phyloP scores from a whole-genome alignment of 2,329 filamentous ascomycete genomes.

The Colletotrichum limetticola region DNA sequence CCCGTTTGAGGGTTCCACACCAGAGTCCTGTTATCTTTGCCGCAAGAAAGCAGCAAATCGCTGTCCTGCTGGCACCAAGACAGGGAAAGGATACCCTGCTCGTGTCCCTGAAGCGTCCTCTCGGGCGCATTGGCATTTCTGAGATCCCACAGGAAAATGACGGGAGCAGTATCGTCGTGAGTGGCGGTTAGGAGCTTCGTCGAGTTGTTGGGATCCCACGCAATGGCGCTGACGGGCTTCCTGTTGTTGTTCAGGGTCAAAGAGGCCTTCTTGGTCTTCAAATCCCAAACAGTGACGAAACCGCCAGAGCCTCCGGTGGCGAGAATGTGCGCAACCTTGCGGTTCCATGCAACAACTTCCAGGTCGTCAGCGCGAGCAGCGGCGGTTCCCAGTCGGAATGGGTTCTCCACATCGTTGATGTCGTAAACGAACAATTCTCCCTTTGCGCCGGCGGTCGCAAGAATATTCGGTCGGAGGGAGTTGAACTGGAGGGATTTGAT shows the following conservation, averaged over 20 bases:
- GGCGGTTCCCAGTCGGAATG: constrained; percentile 88
- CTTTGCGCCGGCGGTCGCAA: constrained; percentile 93
- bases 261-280: constrained; percentile 97
- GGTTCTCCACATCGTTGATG: constrained; percentile 86
- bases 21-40: constrained; percentile 95
- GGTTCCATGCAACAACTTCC: constrained; percentile 98
- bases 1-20: constrained; percentile 97
- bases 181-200: constrained; percentile 95
- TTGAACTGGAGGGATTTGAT: constrained; percentile 98
- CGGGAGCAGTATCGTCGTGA: constrained; percentile 85
- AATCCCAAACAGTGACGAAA: constrained; percentile 98
- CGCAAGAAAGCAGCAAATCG: constrained; percentile 88
- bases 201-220: constrained; percentile 95
- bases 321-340: constrained; percentile 95
- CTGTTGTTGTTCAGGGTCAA: constrained; percentile 95
- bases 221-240: constrained; percentile 93
- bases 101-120: constrained; percentile 87
- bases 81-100: constrained; percentile 90
- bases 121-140: constrained; percentile 97
- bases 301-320: constrained; percentile 93
- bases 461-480: constrained; percentile 86
- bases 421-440: constrained; percentile 98
- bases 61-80: constrained; percentile 96
- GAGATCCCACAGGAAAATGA: constrained; percentile 94
- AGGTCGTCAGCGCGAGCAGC: constrained; percentile 94